Evolutionary conservation across 2,329 filamentous ascomycete species (phyloP).

Genomic region (Trichoderma koningii): DNA sequence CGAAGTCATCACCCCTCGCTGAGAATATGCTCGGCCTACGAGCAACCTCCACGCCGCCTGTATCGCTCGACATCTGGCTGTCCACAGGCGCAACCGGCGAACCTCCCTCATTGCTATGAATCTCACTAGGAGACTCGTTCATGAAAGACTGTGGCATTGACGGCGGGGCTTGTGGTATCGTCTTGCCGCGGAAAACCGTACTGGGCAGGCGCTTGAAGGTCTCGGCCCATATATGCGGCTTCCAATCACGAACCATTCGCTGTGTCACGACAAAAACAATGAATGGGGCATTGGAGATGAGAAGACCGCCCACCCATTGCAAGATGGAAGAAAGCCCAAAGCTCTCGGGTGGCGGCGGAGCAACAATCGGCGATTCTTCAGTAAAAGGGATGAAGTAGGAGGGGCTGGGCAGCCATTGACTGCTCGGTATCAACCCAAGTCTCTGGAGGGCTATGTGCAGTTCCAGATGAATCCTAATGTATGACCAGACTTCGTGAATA

Average conservation of each 20-base stretch:
- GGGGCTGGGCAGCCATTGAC: constrained; percentile 46
- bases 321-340: constrained; percentile 44
- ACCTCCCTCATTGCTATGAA: constrained; percentile 10
- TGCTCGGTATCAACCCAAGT: constrained; percentile 49
- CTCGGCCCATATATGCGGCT: constrained; percentile 42
- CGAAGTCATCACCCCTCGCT: constrained; percentile 53
- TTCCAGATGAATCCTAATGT: constrained; percentile 54
- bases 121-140: constrained; percentile 18
- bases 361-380: constrained; percentile 50
- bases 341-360: constrained; percentile 47
- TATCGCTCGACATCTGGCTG: constrained; percentile 35
- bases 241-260: constrained; percentile 42
- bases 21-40: constrained; percentile 52
- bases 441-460: constrained; percentile 56
- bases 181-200: constrained; percentile 38
- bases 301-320: constrained; percentile 47
- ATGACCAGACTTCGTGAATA: constrained; percentile 41
- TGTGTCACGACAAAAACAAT: constrained; percentile 49
- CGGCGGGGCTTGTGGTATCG: constrained; percentile 31
- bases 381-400: constrained; percentile 60
- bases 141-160: constrained; percentile 12
- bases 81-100: constrained; percentile 30
- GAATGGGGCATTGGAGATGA: constrained; percentile 51
- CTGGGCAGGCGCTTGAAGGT: constrained; percentile 47
- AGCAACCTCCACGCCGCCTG: constrained; percentile 38